A percentile compares a stretch with the other conserved stretches of the same genome.
Evolutionary conservation across 2,329 filamentous ascomycete genomes (phyloP).

Genomic region (Diplodia seriata): DNA sequence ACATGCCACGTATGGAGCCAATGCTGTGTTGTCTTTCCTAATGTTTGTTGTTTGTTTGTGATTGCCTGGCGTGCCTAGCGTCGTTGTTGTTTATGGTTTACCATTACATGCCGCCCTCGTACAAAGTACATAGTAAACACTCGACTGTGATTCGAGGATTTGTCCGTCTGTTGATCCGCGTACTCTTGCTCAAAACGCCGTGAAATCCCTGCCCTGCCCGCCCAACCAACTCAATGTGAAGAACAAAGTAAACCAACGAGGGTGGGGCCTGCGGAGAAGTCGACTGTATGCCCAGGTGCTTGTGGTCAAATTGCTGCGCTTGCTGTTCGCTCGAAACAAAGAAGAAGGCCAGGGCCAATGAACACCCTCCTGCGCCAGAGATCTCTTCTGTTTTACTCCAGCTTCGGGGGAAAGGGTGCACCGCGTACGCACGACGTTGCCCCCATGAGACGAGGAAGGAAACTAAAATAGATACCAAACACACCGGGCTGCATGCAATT

Average conservation of each 20-base stretch:
- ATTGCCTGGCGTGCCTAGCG: constrained; percentile 18
- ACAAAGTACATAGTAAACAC: constrained; percentile 29
- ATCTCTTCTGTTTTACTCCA: constrained; percentile 30
- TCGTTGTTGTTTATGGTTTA: constrained; percentile 28
- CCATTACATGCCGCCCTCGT: constrained; percentile 27
- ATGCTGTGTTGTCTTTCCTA: constrained; percentile 19
- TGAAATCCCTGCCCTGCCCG: constrained; percentile 10
- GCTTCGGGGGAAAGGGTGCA: constrained; percentile 13
- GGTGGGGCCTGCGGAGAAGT: constrained; percentile 3
- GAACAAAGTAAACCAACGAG: constrained; percentile 9
- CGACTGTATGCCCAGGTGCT: constrained; percentile 26
- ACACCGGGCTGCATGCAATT: constrained; percentile 32
- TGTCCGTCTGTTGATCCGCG: constrained; percentile 8
- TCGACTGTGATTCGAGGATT: constrained; percentile 16
- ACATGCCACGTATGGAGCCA: not conserved
- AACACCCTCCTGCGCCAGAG: constrained; percentile 27
- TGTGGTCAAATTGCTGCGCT: constrained; percentile 21
- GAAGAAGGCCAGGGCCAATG: constrained; percentile 14
- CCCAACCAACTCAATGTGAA: constrained; percentile 11
- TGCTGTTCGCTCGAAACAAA: constrained; percentile 26
- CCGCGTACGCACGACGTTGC: not conserved
- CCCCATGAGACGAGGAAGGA: constrained; percentile 14
- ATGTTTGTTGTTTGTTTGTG: constrained; percentile 29
- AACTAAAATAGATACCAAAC: constrained; percentile 28
- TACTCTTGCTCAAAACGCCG: constrained; percentile 21